These are phyloP conservation scores for Acidomyces sp. DNA, from an alignment of 495 filamentous ascomycete genomes.

Conservation along the genomic window DNA sequence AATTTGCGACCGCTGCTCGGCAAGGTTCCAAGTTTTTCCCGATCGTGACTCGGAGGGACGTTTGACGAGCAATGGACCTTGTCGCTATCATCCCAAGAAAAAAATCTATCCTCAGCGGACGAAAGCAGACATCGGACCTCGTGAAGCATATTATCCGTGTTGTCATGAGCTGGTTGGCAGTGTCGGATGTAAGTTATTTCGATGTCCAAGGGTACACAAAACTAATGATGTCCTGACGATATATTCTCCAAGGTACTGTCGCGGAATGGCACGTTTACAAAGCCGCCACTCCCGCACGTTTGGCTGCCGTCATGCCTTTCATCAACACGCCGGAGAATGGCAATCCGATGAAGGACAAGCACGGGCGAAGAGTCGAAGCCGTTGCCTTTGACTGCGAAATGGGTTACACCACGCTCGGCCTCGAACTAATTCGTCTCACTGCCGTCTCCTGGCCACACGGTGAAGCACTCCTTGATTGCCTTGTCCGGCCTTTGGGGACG, in stretches of 20 bases:
- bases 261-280: conserved; percentile 76
- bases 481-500: conserved; percentile 73
- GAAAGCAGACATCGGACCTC: conserved; percentile 33
- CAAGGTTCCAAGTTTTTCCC: conserved; percentile 84
- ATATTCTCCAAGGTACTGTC: too few relatives aligned
- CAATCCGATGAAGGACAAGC: conserved; percentile 19
- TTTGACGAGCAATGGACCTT: conserved; percentile 60
- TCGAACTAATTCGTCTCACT: conserved; percentile 83
- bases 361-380: conserved; percentile 29
- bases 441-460: conserved; percentile 75
- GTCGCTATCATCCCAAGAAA: conserved; percentile 64
- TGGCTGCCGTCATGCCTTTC: conserved; percentile 71
- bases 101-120: conserved; percentile 38
- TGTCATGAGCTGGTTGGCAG: conserved; percentile 60
- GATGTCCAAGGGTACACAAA: too few relatives aligned
- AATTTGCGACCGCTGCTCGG: conserved; percentile 71
- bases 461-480: conserved; percentile 60
- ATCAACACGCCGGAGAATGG: conserved; percentile 48
- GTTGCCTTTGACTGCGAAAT: conserved; percentile 94
- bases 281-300: conserved; percentile 54
- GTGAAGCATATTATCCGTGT: conserved; percentile 56
- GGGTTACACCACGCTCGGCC: conserved; percentile 75
- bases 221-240: too few relatives aligned
- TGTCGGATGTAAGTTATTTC: conserved; percentile 66
- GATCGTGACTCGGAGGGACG: conserved; percentile 72